Evolutionary conservation across 495 filamentous ascomycete genomes (phyloP).

Genomic region (Stereocaulon alpinum): DNA sequence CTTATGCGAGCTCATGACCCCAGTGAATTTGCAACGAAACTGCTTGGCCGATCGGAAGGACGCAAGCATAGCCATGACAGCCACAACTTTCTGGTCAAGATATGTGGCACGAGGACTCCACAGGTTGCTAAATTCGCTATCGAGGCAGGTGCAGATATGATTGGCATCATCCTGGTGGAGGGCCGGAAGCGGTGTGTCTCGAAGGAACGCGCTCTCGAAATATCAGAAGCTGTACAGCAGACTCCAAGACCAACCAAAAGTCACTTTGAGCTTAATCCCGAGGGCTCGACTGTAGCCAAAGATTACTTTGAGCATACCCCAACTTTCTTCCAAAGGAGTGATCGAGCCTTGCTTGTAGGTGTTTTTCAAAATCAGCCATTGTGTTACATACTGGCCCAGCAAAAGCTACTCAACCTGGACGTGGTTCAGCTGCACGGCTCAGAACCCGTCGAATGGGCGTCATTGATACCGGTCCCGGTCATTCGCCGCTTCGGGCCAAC

Average conservation of each 20-base stretch:
- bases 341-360: slow-evolving; percentile 72
- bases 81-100: slow-evolving; percentile 61
- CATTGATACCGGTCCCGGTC: slow-evolving; percentile 77
- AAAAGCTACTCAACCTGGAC: slow-evolving; percentile 69
- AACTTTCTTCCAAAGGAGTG: slow-evolving; percentile 41
- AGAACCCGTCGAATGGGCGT: slow-evolving; percentile 88
- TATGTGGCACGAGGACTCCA: slow-evolving; percentile 83
- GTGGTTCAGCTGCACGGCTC: slow-evolving; percentile 84
- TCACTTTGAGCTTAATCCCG: not conserved
- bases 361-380: slow-evolving; percentile 91
- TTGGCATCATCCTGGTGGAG: slow-evolving; percentile 85
- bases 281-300: slow-evolving; percentile 29
- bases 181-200: slow-evolving; percentile 70
- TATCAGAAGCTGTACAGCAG: slow-evolving; percentile 66
- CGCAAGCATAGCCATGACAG: slow-evolving; percentile 6
- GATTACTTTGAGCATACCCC: slow-evolving; percentile 55
- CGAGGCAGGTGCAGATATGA: slow-evolving; percentile 78
- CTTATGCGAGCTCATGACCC: slow-evolving; percentile 83
- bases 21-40: slow-evolving; percentile 65
- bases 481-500: slow-evolving; percentile 69
- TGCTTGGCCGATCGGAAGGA: slow-evolving; percentile 51
- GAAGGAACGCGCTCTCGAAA: slow-evolving; percentile 63
- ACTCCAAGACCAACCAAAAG: slow-evolving; percentile 36
- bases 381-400: slow-evolving; percentile 64
- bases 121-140: slow-evolving; percentile 74